A percentile compares a stretch with the other conserved stretches of the same genome.
Conservation (phyloP, 106 monocot genomes). For the Apostasia ramifera region DNA sequence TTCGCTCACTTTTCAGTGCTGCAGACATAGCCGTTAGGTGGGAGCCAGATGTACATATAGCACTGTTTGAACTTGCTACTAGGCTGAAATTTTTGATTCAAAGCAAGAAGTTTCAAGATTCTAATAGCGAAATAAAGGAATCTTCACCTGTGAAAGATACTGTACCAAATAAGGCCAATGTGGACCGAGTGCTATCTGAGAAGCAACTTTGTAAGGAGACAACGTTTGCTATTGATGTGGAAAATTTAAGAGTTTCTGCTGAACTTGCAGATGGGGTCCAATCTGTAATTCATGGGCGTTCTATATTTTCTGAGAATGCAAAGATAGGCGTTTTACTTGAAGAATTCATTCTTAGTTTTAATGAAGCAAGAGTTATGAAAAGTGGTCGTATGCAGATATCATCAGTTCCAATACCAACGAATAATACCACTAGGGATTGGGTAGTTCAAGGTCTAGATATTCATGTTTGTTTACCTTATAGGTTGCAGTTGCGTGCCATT, state of each 20-base stretch:
- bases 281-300: conserved; percentile 55
- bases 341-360: conserved; percentile 58
- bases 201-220: conserved; percentile 41
- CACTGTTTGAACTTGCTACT: conserved; percentile 45
- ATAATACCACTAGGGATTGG: conserved; percentile 56
- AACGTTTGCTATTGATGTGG: conserved; percentile 75
- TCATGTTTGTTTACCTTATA: conserved; percentile 73
- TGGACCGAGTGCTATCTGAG: conserved; percentile 25
- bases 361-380: conserved; percentile 69
- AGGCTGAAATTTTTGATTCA: conserved; percentile 42
- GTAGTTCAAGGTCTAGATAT: conserved; percentile 78
- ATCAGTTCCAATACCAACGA: conserved; percentile 42
- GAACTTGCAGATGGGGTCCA: conserved; percentile 86
- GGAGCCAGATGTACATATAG: conserved; percentile 83
- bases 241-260: conserved; percentile 58
- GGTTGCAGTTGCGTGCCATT: conserved; percentile 80
- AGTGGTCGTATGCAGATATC: conserved; percentile 85
- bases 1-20: conserved; percentile 74
- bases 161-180: conserved; percentile 14
- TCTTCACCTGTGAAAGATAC: conserved; percentile 3
- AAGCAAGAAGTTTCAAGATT: conserved; percentile 26
- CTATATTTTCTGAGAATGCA: conserved; percentile 91
- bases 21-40: conserved; percentile 68
- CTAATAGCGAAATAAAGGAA: conserved; percentile 24
- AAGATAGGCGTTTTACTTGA: conserved; percentile 73